Conservation (phyloP, 2,329 filamentous ascomycete species). For the Stromatinia cepivora region DNA sequence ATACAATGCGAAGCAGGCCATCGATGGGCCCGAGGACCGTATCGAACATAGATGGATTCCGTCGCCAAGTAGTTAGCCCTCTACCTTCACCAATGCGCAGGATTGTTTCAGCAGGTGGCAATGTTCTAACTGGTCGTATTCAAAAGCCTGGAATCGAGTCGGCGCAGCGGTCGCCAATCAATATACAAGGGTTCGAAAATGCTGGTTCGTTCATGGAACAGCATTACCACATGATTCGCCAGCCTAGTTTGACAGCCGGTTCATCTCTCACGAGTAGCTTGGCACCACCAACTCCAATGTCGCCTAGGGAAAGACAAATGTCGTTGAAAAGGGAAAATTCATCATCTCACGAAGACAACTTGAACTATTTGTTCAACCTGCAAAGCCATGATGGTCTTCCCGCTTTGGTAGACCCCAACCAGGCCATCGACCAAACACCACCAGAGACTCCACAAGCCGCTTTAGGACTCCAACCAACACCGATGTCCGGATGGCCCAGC, state of each 20-base stretch:
- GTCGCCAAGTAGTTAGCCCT: slow-evolving; percentile 36
- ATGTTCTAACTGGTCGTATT: slow-evolving; percentile 37
- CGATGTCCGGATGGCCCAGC: slow-evolving; percentile 27
- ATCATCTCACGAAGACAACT: slow-evolving; percentile 30
- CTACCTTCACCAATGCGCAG: slow-evolving; percentile 40
- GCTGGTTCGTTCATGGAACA: slow-evolving; percentile 37
- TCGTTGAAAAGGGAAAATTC: slow-evolving; percentile 32
- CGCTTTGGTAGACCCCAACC: not conserved
- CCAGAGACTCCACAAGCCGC: slow-evolving; percentile 38
- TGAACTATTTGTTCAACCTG: slow-evolving; percentile 35
- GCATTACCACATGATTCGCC: slow-evolving; percentile 34
- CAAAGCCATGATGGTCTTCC: not conserved
- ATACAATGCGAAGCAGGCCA: slow-evolving; percentile 34
- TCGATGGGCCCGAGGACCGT: slow-evolving; percentile 37
- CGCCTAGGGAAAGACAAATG: slow-evolving; percentile 37
- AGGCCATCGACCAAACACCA: slow-evolving; percentile 30
- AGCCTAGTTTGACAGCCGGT: slow-evolving; percentile 32
- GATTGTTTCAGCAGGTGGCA: slow-evolving; percentile 39
- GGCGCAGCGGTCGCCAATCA: slow-evolving; percentile 40
- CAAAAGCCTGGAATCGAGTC: slow-evolving; percentile 38
- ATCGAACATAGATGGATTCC: slow-evolving; percentile 39
- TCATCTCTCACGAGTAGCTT: slow-evolving; percentile 39
- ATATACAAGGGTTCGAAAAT: slow-evolving; percentile 35
- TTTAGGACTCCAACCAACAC: slow-evolving; percentile 25
- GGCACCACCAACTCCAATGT: slow-evolving; percentile 41